Percentiles rank a stretch among this genome's conserved stretches.
Evolutionary conservation across 2,329 filamentous ascomycete species (phyloP).

Genomic region (Cadophora sp.): DNA sequence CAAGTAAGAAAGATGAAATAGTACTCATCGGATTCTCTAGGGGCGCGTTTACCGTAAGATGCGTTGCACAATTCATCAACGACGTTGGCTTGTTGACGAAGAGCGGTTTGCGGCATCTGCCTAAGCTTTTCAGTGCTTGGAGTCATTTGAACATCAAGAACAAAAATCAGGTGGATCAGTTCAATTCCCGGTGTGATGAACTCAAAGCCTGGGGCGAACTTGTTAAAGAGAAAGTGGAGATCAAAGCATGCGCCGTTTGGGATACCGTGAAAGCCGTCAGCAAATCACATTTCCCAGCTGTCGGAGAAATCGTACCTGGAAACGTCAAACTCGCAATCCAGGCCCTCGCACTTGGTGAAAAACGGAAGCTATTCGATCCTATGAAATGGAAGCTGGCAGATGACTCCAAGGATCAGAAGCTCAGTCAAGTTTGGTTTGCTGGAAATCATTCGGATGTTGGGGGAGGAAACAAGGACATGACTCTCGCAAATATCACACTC

Average conservation of each 20-base stretch:
- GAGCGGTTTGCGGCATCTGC: conserved; percentile 39
- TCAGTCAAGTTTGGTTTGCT: conserved; percentile 51
- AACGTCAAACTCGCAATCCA: conserved; percentile 53
- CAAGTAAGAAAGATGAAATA: conserved; percentile 46
- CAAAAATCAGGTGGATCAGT: not conserved
- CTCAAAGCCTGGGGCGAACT: conserved; percentile 11
- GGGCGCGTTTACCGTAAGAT: conserved; percentile 47
- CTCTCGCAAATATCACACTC: conserved; percentile 51
- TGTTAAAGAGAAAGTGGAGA: not conserved
- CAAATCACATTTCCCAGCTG: not conserved
- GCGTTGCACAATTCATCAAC: conserved; percentile 38
- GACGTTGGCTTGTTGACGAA: conserved; percentile 36
- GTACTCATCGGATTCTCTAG: conserved; percentile 47
- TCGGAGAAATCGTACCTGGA: conserved; percentile 21
- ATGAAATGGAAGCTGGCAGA: conserved; percentile 43
- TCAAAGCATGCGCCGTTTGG: conserved; percentile 25
- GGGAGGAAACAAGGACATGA: conserved; percentile 51
- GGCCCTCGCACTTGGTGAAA: conserved; percentile 54
- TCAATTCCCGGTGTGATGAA: not conserved
- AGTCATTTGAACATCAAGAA: not conserved
- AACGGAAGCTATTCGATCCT: conserved; percentile 45
- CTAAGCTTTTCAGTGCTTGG: conserved; percentile 22
- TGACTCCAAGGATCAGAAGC: not conserved
- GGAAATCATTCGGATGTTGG: conserved; percentile 54
- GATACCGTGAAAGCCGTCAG: conserved; percentile 22